A percentile compares a stretch with the other conserved stretches of the same genome.
Conservation (phyloP, 129 eudicot species). For the Flaveria ramosissima region DNA sequence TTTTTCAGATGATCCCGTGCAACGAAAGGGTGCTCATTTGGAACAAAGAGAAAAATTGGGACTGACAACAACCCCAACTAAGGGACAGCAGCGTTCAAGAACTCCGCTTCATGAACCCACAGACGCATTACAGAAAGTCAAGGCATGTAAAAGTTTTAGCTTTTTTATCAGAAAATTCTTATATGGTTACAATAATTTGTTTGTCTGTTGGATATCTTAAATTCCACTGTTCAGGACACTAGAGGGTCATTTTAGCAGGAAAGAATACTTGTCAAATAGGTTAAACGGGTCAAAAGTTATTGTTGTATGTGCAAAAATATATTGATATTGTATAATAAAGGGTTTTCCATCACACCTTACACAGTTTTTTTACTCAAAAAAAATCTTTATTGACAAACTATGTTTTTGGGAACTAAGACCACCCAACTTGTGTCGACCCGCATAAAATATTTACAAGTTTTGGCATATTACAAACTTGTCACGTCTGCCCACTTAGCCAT, state of each 20-base stretch:
- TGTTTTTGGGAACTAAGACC: not conserved
- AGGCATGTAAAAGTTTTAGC: constrained; percentile 44
- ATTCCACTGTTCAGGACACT: too few relatives aligned
- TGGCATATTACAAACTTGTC: not conserved
- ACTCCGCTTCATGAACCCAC: constrained; percentile 71
- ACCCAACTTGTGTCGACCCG: not conserved
- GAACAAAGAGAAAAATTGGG: constrained; percentile 91
- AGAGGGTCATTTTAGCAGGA: not conserved
- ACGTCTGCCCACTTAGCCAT: not conserved
- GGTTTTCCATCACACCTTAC: too few relatives aligned
- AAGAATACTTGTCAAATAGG: not conserved
- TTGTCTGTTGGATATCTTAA: too few relatives aligned
- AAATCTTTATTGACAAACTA: not conserved
- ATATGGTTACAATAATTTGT: not conserved
- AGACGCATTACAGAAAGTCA: constrained; percentile 71
- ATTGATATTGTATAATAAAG: too few relatives aligned
- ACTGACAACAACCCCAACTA: constrained; percentile 45
- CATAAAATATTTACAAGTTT: not conserved
- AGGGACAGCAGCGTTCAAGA: constrained; percentile 46
- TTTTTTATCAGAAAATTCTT: not conserved
- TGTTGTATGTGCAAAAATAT: not conserved
- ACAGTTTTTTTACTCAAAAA: not conserved
- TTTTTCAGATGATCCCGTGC: constrained; percentile 72
- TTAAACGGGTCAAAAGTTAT: not conserved
- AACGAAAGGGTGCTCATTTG: constrained; percentile 74